A percentile compares a stretch with the other conserved stretches of the same genome.
Conservation (phyloP, 345 rosid genomes). For the Boechera stricta region DNA sequence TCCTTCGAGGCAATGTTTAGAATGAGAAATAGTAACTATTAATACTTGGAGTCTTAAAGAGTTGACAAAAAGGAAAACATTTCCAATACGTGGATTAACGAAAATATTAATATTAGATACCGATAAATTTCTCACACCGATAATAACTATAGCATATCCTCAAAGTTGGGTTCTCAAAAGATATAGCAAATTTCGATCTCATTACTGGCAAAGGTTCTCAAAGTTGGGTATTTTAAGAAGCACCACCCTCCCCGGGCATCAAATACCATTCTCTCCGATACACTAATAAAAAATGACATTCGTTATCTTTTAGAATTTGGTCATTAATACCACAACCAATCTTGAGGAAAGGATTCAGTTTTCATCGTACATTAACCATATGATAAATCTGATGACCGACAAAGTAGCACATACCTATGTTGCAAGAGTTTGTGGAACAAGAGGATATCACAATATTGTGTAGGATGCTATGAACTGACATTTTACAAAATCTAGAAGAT, state of each 20-base stretch:
- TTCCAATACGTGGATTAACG: slow-evolving; percentile 5
- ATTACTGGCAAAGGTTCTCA: not conserved
- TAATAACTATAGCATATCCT: too few relatives aligned
- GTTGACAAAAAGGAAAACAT: slow-evolving; percentile 16
- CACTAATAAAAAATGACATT: not conserved
- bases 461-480: not conserved
- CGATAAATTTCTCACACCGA: not conserved
- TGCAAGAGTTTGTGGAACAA: not conserved
- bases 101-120: not conserved
- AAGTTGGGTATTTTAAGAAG: too few relatives aligned
- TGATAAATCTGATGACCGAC: not conserved
- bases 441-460: not conserved
- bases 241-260: too few relatives aligned
- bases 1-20: slow-evolving; percentile 4
- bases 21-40: too few relatives aligned
- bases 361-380: not conserved
- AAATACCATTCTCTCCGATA: too few relatives aligned
- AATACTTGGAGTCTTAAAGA: slow-evolving; percentile 4
- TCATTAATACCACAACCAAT: not conserved
- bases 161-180: too few relatives aligned
- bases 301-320: too few relatives aligned
- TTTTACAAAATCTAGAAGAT: not conserved
- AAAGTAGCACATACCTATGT: not conserved
- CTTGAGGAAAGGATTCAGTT: not conserved
- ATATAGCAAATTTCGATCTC: not conserved